Conservation (phyloP, 352 stramenopile genomes). For the Phytophthora sansomeana region DNA sequence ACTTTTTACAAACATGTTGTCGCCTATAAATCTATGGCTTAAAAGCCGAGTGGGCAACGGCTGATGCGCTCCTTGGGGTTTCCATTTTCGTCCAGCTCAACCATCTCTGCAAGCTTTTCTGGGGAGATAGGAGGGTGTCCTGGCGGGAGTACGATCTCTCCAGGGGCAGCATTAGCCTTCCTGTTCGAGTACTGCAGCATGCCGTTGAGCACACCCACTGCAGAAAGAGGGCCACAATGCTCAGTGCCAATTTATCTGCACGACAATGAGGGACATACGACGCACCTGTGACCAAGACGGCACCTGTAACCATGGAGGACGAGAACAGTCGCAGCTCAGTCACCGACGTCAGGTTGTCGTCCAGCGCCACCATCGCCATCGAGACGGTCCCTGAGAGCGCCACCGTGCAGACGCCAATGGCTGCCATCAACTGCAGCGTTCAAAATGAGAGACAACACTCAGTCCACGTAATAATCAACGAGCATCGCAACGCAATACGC, state of each 20-base stretch:
- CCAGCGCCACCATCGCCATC: constrained; percentile 51
- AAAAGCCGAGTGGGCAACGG: constrained; percentile 69
- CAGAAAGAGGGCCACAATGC: constrained; percentile 1
- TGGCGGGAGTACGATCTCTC: constrained; percentile 45
- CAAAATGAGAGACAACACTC: neutral
- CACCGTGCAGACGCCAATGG: constrained; percentile 59
- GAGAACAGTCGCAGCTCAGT: constrained; percentile 73
- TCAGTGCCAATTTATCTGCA: constrained; percentile 1
- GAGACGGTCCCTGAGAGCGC: constrained; percentile 64
- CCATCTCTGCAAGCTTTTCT: constrained; percentile 45
- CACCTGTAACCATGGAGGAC: constrained; percentile 68
- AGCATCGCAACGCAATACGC: neutral
- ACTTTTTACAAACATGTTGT: constrained; percentile 4
- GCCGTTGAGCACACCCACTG: constrained; percentile 51
- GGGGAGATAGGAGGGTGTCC: constrained; percentile 46
- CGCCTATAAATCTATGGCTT: constrained; percentile 4
- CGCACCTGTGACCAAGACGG: constrained; percentile 60
- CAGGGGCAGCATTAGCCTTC: constrained; percentile 39
- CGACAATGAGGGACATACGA: neutral
- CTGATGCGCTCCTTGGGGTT: constrained; percentile 65
- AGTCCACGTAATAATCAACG: neutral
- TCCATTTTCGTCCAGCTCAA: constrained; percentile 51
- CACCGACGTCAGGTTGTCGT: constrained; percentile 54
- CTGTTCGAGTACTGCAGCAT: constrained; percentile 54
- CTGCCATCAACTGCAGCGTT: constrained; percentile 31